Evolutionary conservation across 169 alveolate genomes (phyloP), one percentile per base, ranked within the genome.

Genomic region (Plasmodium relictum): DNA sequence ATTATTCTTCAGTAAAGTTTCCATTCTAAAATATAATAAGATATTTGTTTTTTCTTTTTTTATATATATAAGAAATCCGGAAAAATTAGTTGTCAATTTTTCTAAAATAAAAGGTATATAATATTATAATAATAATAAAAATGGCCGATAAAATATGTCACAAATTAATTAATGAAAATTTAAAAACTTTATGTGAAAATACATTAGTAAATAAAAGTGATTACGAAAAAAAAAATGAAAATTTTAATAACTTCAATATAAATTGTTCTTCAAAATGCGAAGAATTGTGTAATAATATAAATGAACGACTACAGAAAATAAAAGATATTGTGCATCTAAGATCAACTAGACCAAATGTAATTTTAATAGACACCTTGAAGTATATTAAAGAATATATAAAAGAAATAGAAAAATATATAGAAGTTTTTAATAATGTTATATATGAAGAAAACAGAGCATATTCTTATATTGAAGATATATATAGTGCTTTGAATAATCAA

Each of bases 321-420:
- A 83, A 69, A 56, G 91, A 83, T 56, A 68, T 83, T 12, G 85
- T 83, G 54, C 91, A 83, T 45, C 73, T 83, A 0, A 83, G 91
- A 71, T 83, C 91, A 18, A 50, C 85, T 24, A 83, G 54, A 20
- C 85, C 91, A 83, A 83, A 83, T 69, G 86, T 31, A 41, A 48
- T 83, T 45, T 63, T 83, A 42, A 69, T 83, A 20, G 91, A 83
- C 54, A 83, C 91, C 50, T 71, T 83, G 44, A 83, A 37, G 8
- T 41, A 66, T 68, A 83, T 83, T 58, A 83, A 83, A 83, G 86
- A 83, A 61, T 69, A 68, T 71, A 58, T 83, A 68, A 83, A 83
- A 42, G 91, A 83, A 83, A 83, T 83, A 68, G 68, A 83, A 83
- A 83, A 83, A 45, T 83, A 83, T 71, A 83, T 83, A 20, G 39